Evolutionary conservation across 306 rosid genomes (phyloP).

Genomic region (Trichosanthes truncata): DNA sequence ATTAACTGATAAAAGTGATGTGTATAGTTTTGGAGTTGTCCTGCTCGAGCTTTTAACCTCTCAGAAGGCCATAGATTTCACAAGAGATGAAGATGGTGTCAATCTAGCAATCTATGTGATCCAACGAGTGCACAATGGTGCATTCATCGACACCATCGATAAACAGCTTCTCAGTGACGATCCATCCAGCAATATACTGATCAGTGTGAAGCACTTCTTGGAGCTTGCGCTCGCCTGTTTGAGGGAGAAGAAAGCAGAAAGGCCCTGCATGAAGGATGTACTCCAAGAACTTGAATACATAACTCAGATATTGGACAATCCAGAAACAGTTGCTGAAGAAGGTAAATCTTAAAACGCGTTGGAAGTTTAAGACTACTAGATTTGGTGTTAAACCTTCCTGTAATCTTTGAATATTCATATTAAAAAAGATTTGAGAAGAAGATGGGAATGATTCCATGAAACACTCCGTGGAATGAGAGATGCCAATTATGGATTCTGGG

Average conservation of each 20-base stretch:
- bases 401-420: constrained; percentile 28
- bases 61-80: constrained; percentile 72
- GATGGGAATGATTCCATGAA: constrained; percentile 14
- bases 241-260: constrained; percentile 69
- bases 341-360: not conserved
- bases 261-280: constrained; percentile 75
- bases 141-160: constrained; percentile 50
- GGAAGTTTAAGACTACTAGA: constrained; percentile 1
- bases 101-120: constrained; percentile 61
- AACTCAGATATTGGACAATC: constrained; percentile 27
- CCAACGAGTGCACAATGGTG: constrained; percentile 37
- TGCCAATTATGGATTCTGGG: constrained; percentile 11
- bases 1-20: constrained; percentile 91
- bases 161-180: constrained; percentile 34
- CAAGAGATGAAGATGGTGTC: constrained; percentile 60
- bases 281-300: constrained; percentile 57
- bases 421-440: constrained; percentile 13
- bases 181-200: constrained; percentile 17
- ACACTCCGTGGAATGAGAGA: not conserved
- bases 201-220: constrained; percentile 45
- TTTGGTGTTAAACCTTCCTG: not conserved
- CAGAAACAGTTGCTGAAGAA: constrained; percentile 19
- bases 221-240: constrained; percentile 78
- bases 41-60: constrained; percentile 83
- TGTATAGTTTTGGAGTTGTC: constrained; percentile 86